A percentile compares a stretch with the other conserved stretches of the same genome.
Conservation (phyloP, 805 yeast genomes). For the Sungouiozyma ichnusensis region DNA sequence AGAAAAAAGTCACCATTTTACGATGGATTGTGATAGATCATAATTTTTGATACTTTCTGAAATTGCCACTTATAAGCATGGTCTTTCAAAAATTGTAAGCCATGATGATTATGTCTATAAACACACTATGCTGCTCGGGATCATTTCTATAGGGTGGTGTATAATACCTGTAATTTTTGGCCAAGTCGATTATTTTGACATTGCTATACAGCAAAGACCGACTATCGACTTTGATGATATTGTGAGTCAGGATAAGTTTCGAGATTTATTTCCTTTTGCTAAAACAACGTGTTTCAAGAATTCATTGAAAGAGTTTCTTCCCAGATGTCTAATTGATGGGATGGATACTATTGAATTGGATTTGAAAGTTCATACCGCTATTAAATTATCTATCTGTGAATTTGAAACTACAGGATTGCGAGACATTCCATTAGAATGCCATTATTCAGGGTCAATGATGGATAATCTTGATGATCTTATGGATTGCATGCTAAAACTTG, state of each 20-base stretch:
- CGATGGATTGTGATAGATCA: no score
- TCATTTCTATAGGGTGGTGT: background rate
- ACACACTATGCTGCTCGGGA: background rate
- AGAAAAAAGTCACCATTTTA: no score
- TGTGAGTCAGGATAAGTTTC: constrained; percentile 7
- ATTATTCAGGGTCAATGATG: constrained; percentile 1
- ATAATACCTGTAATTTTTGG: background rate
- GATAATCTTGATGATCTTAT: constrained; percentile 7
- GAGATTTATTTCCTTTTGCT: constrained; percentile 16
- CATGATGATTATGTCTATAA: no score
- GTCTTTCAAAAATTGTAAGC: no score
- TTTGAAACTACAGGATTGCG: constrained; percentile 37
- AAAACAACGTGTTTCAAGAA: constrained; percentile 29
- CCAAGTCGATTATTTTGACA: background rate
- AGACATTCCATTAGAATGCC: constrained; percentile 3
- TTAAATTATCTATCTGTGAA: constrained; percentile 44
- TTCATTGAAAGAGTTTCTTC: constrained; percentile 33
- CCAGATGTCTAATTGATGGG: constrained; percentile 33
- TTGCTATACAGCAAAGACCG: background rate
- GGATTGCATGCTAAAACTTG: constrained; percentile 34
- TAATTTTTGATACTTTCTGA: no score
- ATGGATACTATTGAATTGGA: constrained; percentile 31
- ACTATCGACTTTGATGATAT: constrained; percentile 1
- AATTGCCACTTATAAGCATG: no score
- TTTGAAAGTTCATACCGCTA: constrained; percentile 32